These are phyloP conservation scores for Jimgerdemannia flammicorona DNA, from an alignment of 192 early-diverging fungal species.

Conservation along the genomic window DNA sequence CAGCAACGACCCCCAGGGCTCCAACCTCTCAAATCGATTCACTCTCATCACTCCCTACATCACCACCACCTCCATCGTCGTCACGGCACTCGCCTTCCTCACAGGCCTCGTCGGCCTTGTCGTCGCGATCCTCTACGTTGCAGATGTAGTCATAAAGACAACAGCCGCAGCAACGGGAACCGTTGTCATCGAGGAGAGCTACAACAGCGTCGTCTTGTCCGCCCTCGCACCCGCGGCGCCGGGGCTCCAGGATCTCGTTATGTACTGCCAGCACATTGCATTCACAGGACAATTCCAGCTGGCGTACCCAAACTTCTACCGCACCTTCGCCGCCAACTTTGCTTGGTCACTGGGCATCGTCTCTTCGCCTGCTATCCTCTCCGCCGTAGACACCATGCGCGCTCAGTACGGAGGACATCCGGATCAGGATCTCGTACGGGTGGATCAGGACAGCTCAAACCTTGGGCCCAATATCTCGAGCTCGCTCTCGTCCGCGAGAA, in stretches of 20 bases:
- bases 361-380: slow-evolving; percentile 1
- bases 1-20: not conserved
- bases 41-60: slow-evolving; percentile 1
- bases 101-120: slow-evolving; percentile 1
- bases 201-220: not conserved
- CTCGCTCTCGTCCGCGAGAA: too few species aligned
- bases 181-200: too few species aligned
- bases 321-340: slow-evolving; percentile 8
- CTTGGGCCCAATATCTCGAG: too few species aligned
- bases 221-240: not conserved
- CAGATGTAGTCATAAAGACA: not conserved
- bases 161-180: not conserved
- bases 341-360: slow-evolving; percentile 11
- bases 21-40: not conserved
- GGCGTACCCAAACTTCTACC: slow-evolving; percentile 7
- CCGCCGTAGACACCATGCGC: not conserved
- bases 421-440: not conserved
- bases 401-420: not conserved
- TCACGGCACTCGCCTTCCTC: not conserved
- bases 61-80: not conserved
- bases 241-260: slow-evolving; percentile 1
- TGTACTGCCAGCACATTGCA: slow-evolving; percentile 8
- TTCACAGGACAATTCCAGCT: slow-evolving; percentile 5
- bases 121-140: slow-evolving; percentile 1
- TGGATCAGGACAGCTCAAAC: too few species aligned